phyloP scores from a whole-genome alignment of 805 yeast genomes.

The Wickerhamomyces queroliae region DNA sequence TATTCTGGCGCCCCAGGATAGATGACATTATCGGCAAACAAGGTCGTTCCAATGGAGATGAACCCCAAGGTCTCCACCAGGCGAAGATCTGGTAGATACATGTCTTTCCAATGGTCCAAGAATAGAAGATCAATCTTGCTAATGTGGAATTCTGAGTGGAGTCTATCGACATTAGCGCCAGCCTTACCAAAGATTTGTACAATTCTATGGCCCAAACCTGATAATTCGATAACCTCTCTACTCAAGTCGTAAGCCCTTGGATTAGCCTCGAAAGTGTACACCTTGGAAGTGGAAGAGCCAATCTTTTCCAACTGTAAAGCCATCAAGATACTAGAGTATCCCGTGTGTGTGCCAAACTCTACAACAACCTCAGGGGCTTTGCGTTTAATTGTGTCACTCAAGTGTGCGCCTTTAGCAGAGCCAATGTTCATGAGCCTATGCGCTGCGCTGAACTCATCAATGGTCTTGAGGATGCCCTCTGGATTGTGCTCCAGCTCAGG shows the following conservation, averaged over 20 bases:
- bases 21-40: constrained; percentile 33
- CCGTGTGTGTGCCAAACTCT: constrained; percentile 17
- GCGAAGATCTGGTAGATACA: constrained; percentile 36
- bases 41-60: constrained; percentile 32
- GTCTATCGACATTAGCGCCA: constrained; percentile 6
- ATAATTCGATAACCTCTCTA: constrained; percentile 9
- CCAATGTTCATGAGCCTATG: constrained; percentile 6
- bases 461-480: constrained; percentile 7
- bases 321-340: constrained; percentile 14
- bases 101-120: constrained; percentile 34
- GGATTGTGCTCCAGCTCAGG: constrained; percentile 12
- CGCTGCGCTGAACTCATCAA: constrained; percentile 7
- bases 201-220: constrained; percentile 15
- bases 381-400: constrained; percentile 4
- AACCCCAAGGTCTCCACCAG: constrained; percentile 34
- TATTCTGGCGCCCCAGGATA: constrained; percentile 35
- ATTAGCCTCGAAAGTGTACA: constrained; percentile 17
- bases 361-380: constrained; percentile 12
- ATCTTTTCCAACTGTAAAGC: constrained; percentile 11
- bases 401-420: constrained; percentile 3
- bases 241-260: constrained; percentile 7
- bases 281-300: constrained; percentile 1
- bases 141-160: constrained; percentile 9
- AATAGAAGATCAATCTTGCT: constrained; percentile 29
- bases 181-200: constrained; percentile 12